A percentile compares a stretch with the other conserved stretches of the same genome.
Conservation (phyloP, 1,139 yeast genomes). For the Scheffersomyces lignicola region DNA sequence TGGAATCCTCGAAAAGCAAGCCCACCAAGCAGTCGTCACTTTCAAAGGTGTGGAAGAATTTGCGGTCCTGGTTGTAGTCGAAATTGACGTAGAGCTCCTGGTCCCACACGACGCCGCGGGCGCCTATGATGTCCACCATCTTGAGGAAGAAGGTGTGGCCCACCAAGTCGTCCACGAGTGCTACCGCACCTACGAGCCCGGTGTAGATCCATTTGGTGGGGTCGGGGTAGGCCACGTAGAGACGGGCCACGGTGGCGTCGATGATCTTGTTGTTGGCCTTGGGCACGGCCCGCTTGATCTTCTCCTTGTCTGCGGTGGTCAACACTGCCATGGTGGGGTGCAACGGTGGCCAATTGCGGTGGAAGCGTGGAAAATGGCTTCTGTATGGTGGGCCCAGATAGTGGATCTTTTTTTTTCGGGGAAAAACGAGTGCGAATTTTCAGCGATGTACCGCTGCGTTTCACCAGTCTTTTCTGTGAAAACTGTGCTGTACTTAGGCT, state of each 20-base stretch:
- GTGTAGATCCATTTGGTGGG: constrained; percentile 82
- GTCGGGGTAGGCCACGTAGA: constrained; percentile 88
- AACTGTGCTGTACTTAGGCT: too few species aligned
- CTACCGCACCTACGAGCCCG: constrained; percentile 85
- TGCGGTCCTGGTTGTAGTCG: constrained; percentile 87
- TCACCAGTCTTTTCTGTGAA: too few species aligned
- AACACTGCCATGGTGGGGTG: constrained; percentile 63
- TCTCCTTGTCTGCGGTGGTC: constrained; percentile 75
- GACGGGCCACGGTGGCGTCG: constrained; percentile 87
- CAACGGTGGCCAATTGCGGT: too few species aligned
- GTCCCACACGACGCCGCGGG: constrained; percentile 92
- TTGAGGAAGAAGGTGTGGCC: constrained; percentile 93
- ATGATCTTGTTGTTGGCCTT: constrained; percentile 84
- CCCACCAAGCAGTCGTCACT: constrained; percentile 91
- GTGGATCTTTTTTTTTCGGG: too few species aligned
- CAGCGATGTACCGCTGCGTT: too few species aligned
- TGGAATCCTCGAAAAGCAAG: constrained; percentile 81
- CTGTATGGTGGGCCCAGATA: too few species aligned
- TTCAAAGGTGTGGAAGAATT: constrained; percentile 93
- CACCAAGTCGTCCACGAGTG: constrained; percentile 85
- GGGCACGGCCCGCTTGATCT: constrained; percentile 84
- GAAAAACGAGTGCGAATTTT: too few species aligned
- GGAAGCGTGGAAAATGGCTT: too few species aligned
- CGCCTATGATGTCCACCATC: constrained; percentile 79
- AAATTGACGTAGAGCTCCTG: constrained; percentile 90